A percentile compares a stretch with the other conserved stretches of the same genome.
Conservation (phyloP, 1,284 basidiomycete species). For the Taiwanofungus camphoratus region DNA sequence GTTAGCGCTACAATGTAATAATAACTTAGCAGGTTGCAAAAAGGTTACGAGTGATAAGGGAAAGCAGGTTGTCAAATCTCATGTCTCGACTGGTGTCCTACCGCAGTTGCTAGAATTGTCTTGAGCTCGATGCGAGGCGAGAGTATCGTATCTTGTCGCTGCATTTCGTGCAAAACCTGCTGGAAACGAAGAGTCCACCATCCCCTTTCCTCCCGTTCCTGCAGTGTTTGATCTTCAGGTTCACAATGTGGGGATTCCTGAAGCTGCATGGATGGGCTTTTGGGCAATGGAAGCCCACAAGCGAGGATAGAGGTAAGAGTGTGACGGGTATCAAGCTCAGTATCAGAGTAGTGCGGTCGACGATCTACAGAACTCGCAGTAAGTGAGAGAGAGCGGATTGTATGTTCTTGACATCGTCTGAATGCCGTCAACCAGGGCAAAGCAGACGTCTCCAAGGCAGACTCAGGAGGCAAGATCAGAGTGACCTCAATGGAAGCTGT, state of each 20-base stretch:
- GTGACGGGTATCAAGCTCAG: constrained; percentile 37
- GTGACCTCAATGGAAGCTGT: constrained; percentile 25
- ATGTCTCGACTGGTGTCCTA: too few species aligned
- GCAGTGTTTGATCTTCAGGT: constrained; percentile 26
- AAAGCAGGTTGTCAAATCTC: too few species aligned
- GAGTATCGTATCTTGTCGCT: constrained; percentile 27
- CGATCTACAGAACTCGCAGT: constrained; percentile 30
- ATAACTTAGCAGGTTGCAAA: too few species aligned
- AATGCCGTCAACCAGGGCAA: constrained; percentile 50
- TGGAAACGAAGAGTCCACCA: constrained; percentile 77
- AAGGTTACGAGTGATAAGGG: too few species aligned
- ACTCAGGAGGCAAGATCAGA: neutral
- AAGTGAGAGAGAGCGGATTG: constrained; percentile 48
- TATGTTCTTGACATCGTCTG: constrained; percentile 43
- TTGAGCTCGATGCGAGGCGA: too few species aligned
- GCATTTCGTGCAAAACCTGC: constrained; percentile 56
- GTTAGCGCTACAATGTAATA: too few species aligned
- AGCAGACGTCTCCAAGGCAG: constrained; percentile 14
- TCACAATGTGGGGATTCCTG: constrained; percentile 26
- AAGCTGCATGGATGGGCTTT: constrained; percentile 59
- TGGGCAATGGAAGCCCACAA: constrained; percentile 59
- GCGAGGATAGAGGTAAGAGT: constrained; percentile 48
- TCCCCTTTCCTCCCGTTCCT: constrained; percentile 67
- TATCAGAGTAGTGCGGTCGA: constrained; percentile 27
- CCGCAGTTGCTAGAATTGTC: too few species aligned